Evolutionary conservation across 768 basidiomycete species (phyloP).

Genomic region (Tylopilus vinaceipallidus): DNA sequence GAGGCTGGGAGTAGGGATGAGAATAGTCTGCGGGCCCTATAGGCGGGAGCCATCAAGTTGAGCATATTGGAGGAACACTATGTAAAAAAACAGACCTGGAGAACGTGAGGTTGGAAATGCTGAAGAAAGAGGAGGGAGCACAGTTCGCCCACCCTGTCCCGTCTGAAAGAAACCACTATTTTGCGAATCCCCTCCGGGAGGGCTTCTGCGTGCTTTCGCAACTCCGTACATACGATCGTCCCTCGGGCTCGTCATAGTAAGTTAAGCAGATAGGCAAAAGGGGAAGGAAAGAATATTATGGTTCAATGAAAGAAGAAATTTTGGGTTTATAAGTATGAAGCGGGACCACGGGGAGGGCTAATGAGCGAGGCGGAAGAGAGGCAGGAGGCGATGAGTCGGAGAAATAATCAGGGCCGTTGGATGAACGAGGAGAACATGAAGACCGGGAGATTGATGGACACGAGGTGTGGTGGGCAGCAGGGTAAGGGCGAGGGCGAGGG

Average conservation of each 20-base stretch:
- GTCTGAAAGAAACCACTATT: slow-evolving; percentile 66
- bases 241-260: slow-evolving; percentile 67
- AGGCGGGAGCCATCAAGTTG: slow-evolving; percentile 53
- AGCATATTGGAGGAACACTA: slow-evolving; percentile 54
- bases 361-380: slow-evolving; percentile 34
- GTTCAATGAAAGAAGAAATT: slow-evolving; percentile 48
- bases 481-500: slow-evolving; percentile 34
- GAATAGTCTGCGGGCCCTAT: slow-evolving; percentile 59
- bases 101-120: slow-evolving; percentile 86
- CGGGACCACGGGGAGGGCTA: slow-evolving; percentile 44
- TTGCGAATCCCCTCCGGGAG: slow-evolving; percentile 63
- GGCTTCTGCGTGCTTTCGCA: slow-evolving; percentile 60
- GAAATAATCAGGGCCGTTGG: slow-evolving; percentile 41
- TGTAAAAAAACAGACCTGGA: slow-evolving; percentile 77
- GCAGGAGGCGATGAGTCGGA: slow-evolving; percentile 39
- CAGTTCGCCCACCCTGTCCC: slow-evolving; percentile 87
- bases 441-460: slow-evolving; percentile 38
- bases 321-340: slow-evolving; percentile 51
- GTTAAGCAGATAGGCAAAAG: slow-evolving; percentile 57
- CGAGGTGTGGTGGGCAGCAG: slow-evolving; percentile 46
- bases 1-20: slow-evolving; percentile 62
- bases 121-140: slow-evolving; percentile 82
- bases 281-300: slow-evolving; percentile 43
- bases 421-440: slow-evolving; percentile 52
- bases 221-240: slow-evolving; percentile 72